phyloP scores from a whole-genome alignment of 1,284 basidiomycete genomes.

The Irpex sp. region DNA sequence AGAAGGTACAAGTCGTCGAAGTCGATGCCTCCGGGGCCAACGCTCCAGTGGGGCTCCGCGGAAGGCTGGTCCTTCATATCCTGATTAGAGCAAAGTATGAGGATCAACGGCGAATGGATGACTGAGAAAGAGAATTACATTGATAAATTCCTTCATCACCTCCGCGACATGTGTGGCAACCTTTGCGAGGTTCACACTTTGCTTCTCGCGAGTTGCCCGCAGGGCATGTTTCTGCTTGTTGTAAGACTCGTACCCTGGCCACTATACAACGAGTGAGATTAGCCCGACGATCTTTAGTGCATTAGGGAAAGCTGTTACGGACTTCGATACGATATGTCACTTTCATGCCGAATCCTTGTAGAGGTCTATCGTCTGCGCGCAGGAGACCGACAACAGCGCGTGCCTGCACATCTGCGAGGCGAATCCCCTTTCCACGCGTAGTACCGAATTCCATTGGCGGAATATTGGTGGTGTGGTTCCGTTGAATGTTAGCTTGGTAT shows the following conservation, averaged over 20 bases:
- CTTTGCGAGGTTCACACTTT: conserved; percentile 11
- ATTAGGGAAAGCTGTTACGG: background rate
- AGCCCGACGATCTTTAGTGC: background rate
- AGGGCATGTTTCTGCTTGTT: conserved; percentile 14
- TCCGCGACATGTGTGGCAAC: conserved; percentile 14
- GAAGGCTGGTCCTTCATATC: conserved; percentile 5
- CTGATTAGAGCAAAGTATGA: background rate
- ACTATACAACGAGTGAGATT: conserved; percentile 1
- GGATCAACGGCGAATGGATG: background rate
- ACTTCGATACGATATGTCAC: conserved; percentile 14
- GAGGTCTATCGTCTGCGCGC: conserved; percentile 7
- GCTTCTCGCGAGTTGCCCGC: conserved; percentile 12
- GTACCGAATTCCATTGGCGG: conserved; percentile 2
- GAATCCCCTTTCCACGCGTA: conserved; percentile 4
- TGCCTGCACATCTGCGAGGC: conserved; percentile 8
- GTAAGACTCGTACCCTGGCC: conserved; percentile 11
- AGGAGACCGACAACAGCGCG: conserved; percentile 3
- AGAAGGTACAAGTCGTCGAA: conserved; percentile 12
- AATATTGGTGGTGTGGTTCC: conserved; percentile 8
- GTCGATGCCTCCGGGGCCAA: conserved; percentile 8
- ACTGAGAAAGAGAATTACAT: conserved; percentile 2
- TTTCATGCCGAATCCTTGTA: conserved; percentile 12
- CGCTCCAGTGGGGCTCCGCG: conserved; percentile 11
- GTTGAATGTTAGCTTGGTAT: conserved; percentile 12
- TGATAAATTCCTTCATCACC: conserved; percentile 14